Evolutionary conservation across 169 alveolate species (phyloP), one percentile per base, ranked within the genome.

Genomic region (Babesia caballi): DNA sequence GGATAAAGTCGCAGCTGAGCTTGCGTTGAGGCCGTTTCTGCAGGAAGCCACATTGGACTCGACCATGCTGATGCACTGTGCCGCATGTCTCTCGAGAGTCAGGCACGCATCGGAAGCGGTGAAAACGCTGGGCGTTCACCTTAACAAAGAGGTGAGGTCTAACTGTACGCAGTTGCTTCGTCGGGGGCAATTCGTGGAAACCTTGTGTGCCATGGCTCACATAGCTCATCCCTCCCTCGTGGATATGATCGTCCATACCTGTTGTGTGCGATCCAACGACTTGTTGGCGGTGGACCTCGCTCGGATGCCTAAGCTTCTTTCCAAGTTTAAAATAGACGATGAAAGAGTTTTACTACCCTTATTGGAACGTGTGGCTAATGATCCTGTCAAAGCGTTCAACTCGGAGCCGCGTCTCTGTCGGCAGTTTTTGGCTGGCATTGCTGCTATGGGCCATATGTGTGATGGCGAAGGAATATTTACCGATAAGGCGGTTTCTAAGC

Each of bases 221-320:
- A 60, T 66, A 8, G 40, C 36, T 0, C 77, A 75, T 35, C 85
- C 85, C 12, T 50, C 61, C 3, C 21, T 42, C 23, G 27, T 75
- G 3, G 66, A 66, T 49, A 21, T 69, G 15, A 51, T 75, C 14
- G 85, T 75, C 41, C 50, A 75, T 54, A 50, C 68, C 0, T 56
- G 67, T 40, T 47, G 60, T 25, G n/a, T 11, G 14, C 36, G 65
- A 41, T 23, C 33, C 32, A n/a, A 49, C 41, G 28, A 40, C 7
- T 40, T 75, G 25, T 35, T 11, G 57, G 61, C 56, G 8, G 2
- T 4, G 3, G 85, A 75, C 33, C 51, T 50, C 5, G 36, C 49
- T 4, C 44, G 40, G 53, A 9, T 66, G 11, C 85, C 85, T 0
- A 42, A 9, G 46, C 27, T 75, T 41, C 42, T 75, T 33, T 23